A percentile compares a stretch with the other conserved stretches of the same genome.
phyloP scores from a whole-genome alignment of 495 filamentous ascomycete genomes.

The Hypoxylon lienhwacheense region DNA sequence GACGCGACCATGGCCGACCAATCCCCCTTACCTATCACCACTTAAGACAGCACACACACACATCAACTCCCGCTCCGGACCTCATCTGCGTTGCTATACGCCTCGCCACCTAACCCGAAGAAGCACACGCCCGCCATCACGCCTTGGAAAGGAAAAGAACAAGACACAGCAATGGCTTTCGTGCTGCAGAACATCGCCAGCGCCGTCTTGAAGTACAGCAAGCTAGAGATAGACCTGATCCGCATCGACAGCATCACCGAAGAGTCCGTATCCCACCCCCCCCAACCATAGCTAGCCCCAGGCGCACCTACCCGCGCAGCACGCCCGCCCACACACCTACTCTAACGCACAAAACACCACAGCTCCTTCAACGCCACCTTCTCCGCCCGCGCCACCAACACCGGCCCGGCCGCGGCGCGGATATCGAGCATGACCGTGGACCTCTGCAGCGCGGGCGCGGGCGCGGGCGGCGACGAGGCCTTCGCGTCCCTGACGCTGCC shows the following conservation, averaged over 20 bases:
- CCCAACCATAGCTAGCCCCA: neutral
- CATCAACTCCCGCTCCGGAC: no score
- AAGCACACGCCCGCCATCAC: no score
- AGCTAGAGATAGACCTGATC: slow-evolving; percentile 32
- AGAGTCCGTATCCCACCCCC: slow-evolving; percentile 24
- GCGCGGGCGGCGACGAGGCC: slow-evolving; percentile 39
- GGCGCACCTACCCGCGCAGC: neutral
- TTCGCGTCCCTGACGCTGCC: slow-evolving; percentile 38
- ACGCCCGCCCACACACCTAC: neutral
- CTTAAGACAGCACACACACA: no score
- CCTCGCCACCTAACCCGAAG: no score
- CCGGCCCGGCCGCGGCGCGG: slow-evolving; percentile 31
- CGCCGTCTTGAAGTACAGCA: slow-evolving; percentile 34
- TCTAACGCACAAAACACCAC: neutral
- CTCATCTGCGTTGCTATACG: no score
- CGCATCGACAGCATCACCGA: slow-evolving; percentile 39
- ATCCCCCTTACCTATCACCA: no score
- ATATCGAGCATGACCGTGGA: slow-evolving; percentile 39
- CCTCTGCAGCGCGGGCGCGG: slow-evolving; percentile 30
- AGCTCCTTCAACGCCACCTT: slow-evolving; percentile 29
- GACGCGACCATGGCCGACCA: neutral
- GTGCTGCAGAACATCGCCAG: slow-evolving; percentile 25
- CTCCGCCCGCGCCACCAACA: slow-evolving; percentile 33
- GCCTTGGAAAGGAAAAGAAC: no score
- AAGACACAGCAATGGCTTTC: slow-evolving; percentile 22